Percentiles rank a stretch among this genome's conserved stretches.
These are phyloP conservation scores for Saxophila tyrrhenica DNA, from an alignment of 495 filamentous ascomycete species.

Conservation along the genomic window DNA sequence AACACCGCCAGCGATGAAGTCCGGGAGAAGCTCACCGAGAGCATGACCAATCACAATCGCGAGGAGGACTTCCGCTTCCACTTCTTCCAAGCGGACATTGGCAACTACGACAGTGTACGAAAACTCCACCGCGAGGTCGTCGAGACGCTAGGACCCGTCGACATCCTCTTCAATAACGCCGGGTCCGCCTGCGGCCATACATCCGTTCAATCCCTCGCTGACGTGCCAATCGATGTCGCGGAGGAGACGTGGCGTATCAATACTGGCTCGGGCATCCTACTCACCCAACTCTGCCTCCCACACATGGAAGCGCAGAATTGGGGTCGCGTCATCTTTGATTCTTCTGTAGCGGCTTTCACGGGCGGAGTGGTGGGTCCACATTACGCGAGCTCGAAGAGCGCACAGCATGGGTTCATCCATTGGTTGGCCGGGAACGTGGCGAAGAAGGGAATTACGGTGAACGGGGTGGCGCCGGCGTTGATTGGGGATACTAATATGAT, in stretches of 20 bases:
- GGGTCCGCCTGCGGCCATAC: conserved; percentile 19
- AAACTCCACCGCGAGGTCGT: conserved; percentile 23
- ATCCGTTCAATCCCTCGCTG: conserved; percentile 21
- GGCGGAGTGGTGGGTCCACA: conserved; percentile 31
- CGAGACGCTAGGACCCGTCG: conserved; percentile 15
- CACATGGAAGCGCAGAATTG: conserved; percentile 24
- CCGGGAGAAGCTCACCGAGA: conserved; percentile 11
- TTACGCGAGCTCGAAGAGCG: conserved; percentile 27
- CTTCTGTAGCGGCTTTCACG: conserved; percentile 25
- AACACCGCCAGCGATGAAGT: conserved; percentile 14
- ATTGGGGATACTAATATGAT: conserved; percentile 27
- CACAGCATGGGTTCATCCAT: conserved; percentile 27
- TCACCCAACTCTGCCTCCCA: conserved; percentile 28
- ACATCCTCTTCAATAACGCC: conserved; percentile 33
- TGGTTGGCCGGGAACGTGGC: conserved; percentile 25
- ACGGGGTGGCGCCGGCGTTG: conserved; percentile 29
- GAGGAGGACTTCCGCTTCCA: conserved; percentile 6
- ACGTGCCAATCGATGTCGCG: conserved; percentile 25
- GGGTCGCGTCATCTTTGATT: conserved; percentile 25
- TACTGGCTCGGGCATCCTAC: conserved; percentile 23
- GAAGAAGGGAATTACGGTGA: conserved; percentile 27
- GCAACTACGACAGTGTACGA: conserved; percentile 24
- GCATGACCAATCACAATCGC: conserved; percentile 6
- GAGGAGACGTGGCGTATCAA: conserved; percentile 25
- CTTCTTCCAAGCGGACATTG: conserved; percentile 28